A percentile compares a stretch with the other conserved stretches of the same genome.
These are phyloP conservation scores for Anthracocystis panici-leucophaei DNA, from an alignment of 1,284 basidiomycete genomes.

Conservation along the genomic window DNA sequence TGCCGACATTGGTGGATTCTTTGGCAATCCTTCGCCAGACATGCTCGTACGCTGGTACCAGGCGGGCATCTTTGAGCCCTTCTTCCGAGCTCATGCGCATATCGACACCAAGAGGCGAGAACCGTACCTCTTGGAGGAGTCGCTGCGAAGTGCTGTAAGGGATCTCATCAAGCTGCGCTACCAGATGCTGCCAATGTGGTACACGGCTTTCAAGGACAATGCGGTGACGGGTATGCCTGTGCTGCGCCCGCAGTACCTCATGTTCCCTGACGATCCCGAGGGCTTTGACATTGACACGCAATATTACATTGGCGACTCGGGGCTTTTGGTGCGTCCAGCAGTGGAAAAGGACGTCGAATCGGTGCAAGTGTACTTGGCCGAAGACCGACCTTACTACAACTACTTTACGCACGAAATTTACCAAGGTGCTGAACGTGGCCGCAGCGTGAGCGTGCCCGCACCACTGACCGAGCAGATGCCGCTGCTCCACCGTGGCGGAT, in stretches of 20 bases:
- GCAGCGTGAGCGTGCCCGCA: conserved; percentile 76
- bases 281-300: conserved; percentile 94
- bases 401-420: conserved; percentile 78
- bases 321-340: conserved; percentile 91
- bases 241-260: conserved; percentile 83
- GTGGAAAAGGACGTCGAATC: conserved; percentile 80
- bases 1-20: conserved; percentile 97
- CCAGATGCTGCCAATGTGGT: conserved; percentile 90
- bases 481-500: conserved; percentile 89
- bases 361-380: conserved; percentile 85
- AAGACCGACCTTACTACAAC: conserved; percentile 95
- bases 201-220: conserved; percentile 83
- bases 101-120: conserved; percentile 98
- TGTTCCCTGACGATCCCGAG: conserved; percentile 86
- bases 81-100: conserved; percentile 98
- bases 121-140: conserved; percentile 91
- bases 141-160: conserved; percentile 83
- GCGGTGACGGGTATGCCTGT: conserved; percentile 62
- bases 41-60: conserved; percentile 98
- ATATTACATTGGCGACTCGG: conserved; percentile 89
- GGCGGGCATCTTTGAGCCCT: conserved; percentile 92
- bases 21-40: conserved; percentile 92
- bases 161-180: conserved; percentile 87
- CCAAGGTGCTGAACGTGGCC: conserved; percentile 76
- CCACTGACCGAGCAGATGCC: conserved; percentile 77